Percentiles rank a stretch among this genome's conserved stretches.
Conservation (phyloP, 768 basidiomycete genomes). For the Serendipita indica region DNA sequence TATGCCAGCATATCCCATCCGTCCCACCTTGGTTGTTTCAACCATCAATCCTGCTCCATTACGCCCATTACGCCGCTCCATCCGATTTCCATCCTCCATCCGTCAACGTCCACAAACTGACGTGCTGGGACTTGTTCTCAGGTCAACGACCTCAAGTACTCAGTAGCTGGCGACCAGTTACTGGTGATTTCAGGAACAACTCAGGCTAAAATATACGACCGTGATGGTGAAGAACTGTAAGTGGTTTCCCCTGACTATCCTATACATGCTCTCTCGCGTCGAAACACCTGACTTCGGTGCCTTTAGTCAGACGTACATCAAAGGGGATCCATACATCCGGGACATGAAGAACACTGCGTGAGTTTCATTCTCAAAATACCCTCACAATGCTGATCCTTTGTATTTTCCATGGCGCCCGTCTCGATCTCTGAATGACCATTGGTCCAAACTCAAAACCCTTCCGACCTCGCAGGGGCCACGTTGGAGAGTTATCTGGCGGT, state of each 20-base stretch:
- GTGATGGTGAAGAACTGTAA: constrained; percentile 87
- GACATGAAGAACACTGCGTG: constrained; percentile 99
- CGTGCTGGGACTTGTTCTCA: constrained; percentile 23
- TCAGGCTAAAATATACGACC: constrained; percentile 77
- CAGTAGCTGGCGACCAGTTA: constrained; percentile 72
- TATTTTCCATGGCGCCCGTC: no score
- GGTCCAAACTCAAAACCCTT: background rate
- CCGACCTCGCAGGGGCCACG: constrained; percentile 65
- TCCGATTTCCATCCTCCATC: no score
- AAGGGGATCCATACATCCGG: constrained; percentile 95
- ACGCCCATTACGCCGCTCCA: no score
- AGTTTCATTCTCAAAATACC: constrained; percentile 22
- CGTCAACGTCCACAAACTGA: no score
- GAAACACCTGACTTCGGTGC: background rate
- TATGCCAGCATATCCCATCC: background rate
- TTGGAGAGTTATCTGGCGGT: constrained; percentile 78
- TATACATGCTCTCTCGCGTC: background rate
- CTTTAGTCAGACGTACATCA: constrained; percentile 37
- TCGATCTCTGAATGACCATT: background rate
- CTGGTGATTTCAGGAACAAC: constrained; percentile 78
- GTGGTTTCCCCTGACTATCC: constrained; percentile 22
- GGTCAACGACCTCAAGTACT: constrained; percentile 87
- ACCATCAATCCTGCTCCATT: background rate
- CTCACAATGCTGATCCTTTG: background rate
- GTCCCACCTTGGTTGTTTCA: background rate